Percentiles rank a stretch among this genome's conserved stretches.
Evolutionary conservation across 164 flowering plant genomes (phyloP).

Genomic region (Taxillus chinensis): DNA sequence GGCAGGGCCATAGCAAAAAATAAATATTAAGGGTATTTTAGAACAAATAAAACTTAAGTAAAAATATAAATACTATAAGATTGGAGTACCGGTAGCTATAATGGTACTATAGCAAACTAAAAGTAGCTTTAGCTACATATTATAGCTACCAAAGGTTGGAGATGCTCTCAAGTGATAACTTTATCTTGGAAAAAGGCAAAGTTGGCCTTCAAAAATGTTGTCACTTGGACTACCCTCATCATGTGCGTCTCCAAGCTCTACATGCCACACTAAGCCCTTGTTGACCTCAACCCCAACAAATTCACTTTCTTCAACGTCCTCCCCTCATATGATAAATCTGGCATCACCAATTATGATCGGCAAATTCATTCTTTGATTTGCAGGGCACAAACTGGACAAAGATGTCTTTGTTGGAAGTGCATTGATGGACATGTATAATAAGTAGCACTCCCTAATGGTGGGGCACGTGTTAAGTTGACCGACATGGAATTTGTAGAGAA

Average conservation of each 20-base stretch:
- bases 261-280: slow-evolving; percentile 28
- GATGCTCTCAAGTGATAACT: too few species aligned
- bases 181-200: too few species aligned
- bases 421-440: slow-evolving; percentile 50
- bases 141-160: too few species aligned
- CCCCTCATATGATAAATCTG: slow-evolving; percentile 35
- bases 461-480: slow-evolving; percentile 31
- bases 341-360: slow-evolving; percentile 19
- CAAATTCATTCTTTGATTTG: slow-evolving; percentile 38
- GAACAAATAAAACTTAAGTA: too few species aligned
- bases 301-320: slow-evolving; percentile 49
- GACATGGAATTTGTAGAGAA: slow-evolving; percentile 23
- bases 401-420: slow-evolving; percentile 46
- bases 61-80: too few species aligned
- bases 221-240: slow-evolving; percentile 53
- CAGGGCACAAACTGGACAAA: slow-evolving; percentile 32
- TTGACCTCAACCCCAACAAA: slow-evolving; percentile 36
- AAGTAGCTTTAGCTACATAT: too few species aligned
- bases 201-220: slow-evolving; percentile 22
- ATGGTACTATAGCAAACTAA: too few species aligned
- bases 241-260: slow-evolving; percentile 29
- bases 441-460: too few species aligned
- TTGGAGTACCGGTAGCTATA: too few species aligned
- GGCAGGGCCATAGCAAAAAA: too few species aligned
- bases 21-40: too few species aligned